Conservation (phyloP, 352 stramenopile species). For the Peronosclerospora sorghi region DNA sequence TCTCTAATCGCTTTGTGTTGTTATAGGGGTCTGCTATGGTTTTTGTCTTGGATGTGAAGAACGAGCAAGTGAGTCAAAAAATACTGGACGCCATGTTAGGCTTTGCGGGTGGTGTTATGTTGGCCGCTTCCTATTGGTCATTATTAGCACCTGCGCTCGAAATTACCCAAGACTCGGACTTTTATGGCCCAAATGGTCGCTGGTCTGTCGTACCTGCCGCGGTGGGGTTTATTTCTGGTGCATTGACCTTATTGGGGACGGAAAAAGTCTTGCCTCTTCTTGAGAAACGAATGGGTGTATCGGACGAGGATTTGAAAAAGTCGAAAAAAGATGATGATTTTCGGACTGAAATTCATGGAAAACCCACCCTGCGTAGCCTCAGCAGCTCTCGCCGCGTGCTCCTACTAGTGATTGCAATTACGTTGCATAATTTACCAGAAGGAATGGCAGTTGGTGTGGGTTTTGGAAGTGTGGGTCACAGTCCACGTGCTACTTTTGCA, state of each 20-base stretch:
- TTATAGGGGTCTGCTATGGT: constrained; percentile 59
- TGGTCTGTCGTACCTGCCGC: too few relatives aligned
- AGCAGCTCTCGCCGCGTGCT: constrained; percentile 68
- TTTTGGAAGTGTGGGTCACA: constrained; percentile 80
- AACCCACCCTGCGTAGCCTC: constrained; percentile 10
- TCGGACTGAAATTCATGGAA: too few relatives aligned
- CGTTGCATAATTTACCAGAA: constrained; percentile 85
- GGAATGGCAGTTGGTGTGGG: constrained; percentile 84
- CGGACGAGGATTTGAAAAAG: too few relatives aligned
- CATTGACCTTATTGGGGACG: constrained; percentile 76
- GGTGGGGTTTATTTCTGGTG: too few relatives aligned
- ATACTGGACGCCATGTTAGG: constrained; percentile 80
- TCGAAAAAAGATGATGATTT: too few relatives aligned
- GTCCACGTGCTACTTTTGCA: constrained; percentile 48
- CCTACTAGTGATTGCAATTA: constrained; percentile 85
- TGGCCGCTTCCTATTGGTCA: constrained; percentile 85
- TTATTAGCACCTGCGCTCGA: constrained; percentile 80
- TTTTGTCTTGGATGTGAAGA: constrained; percentile 71
- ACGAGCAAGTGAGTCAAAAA: constrained; percentile 64
- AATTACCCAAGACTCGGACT: constrained; percentile 65
- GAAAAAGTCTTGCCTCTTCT: constrained; percentile 54
- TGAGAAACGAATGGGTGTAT: too few relatives aligned
- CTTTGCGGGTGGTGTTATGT: constrained; percentile 86
- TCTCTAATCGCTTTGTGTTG: neutral
- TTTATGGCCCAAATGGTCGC: constrained; percentile 60